Conservation (phyloP, 2,329 filamentous ascomycete genomes). For the Harringtonia aguacate region DNA sequence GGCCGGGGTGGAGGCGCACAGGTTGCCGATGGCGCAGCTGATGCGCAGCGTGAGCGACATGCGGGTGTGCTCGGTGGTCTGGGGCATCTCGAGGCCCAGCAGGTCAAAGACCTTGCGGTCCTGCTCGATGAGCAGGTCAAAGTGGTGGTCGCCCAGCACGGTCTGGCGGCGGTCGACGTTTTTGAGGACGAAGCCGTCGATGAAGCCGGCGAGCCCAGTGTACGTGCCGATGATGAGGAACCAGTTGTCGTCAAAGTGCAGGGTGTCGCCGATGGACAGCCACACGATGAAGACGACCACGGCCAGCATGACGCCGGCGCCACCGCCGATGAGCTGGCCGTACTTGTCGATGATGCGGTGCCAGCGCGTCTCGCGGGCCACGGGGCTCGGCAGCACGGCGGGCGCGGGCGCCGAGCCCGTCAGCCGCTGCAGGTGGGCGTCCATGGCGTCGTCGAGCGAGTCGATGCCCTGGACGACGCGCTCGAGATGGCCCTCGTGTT, state of each 20-base stretch:
- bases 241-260: constrained; percentile 30
- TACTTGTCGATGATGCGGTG: constrained; percentile 28
- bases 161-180: constrained; percentile 24
- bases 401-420: constrained; percentile 21
- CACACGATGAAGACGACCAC: constrained; percentile 24
- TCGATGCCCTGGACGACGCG: constrained; percentile 20
- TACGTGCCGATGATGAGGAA: constrained; percentile 35
- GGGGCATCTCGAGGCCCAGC: not conserved
- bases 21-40: constrained; percentile 9
- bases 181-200: constrained; percentile 32
- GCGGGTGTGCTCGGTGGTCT: not conserved
- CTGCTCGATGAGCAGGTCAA: constrained; percentile 8
- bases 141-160: constrained; percentile 10
- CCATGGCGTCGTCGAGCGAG: constrained; percentile 21
- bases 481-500: constrained; percentile 19
- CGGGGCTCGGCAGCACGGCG: constrained; percentile 18
- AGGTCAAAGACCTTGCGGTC: constrained; percentile 10
- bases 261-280: constrained; percentile 24
- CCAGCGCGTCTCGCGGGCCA: constrained; percentile 17
- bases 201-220: constrained; percentile 30
- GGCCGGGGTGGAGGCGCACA: constrained; percentile 7
- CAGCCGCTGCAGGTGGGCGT: constrained; percentile 19
- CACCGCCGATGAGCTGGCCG: constrained; percentile 28
- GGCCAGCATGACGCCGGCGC: constrained; percentile 26
- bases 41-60: constrained; percentile 11